Base-by-base conservation (phyloP, 495 filamentous ascomycete species). In the Tuber magnatum region DNA sequence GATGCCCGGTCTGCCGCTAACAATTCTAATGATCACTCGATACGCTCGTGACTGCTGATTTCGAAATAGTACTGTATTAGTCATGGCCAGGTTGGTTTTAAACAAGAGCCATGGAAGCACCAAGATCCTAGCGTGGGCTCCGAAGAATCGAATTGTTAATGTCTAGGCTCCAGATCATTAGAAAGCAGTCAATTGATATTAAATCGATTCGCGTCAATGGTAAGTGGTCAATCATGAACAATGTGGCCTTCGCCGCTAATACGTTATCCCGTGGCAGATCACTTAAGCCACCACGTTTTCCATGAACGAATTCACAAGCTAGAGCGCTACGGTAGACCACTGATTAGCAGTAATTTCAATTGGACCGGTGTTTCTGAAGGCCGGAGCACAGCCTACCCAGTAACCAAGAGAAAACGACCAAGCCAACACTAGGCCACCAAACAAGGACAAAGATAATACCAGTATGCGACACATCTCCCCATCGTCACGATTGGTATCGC, bases 41-140 rank as follows among this genome's bases (percentile, higher is more conserved):
- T 35, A 65, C 35, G 56, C 56, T 65, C 14, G 56, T 65, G 56
- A 65, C 56, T 35, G 56, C 56, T 65, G 56, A 65, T 65, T 65
- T 65, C 56, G 16, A 65, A 65, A 65, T 18, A 18, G 28, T 4
- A 65, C 28, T 8, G 56, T 35, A 65, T 65, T 65, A 65, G 56
- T 65, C 56, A 65, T 65, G 56, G 28, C 18, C 56, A 18, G 56
- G 28, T 65, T 12, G 56, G 56, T 65, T 65, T 65, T 65, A 65
- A 65, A 65, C 18, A 65, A 65, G 28, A 65, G 56, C 28, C 56
- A 32, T 28, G 9, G 56, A 7, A 3, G 8, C 56, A 65, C 20
- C 56, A 14, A 35, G 28, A 65, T 35, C 4, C 56, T 65, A 35
- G 56, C 28, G 12, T 32, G 56, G 56, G 28, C 28, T 65, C 18